Conservation (phyloP, 2,329 filamentous ascomycete genomes). For the Fusarium nygamai region DNA sequence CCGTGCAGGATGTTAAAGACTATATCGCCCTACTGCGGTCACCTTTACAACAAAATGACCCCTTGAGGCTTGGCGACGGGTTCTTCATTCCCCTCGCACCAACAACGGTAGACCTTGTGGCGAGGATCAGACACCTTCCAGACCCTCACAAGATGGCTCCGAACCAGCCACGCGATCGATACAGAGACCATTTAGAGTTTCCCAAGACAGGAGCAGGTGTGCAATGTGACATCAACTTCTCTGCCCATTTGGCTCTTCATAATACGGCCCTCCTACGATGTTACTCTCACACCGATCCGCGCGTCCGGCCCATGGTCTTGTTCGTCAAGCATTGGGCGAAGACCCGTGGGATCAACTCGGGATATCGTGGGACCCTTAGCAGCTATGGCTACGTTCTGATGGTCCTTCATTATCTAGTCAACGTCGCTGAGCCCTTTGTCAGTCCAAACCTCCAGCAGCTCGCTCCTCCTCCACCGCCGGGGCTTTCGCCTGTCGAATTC, state of each 20-base stretch:
- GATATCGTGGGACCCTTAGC: slow-evolving; percentile 85
- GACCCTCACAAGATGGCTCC: slow-evolving; percentile 61
- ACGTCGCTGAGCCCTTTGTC: slow-evolving; percentile 81
- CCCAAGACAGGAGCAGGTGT: slow-evolving; percentile 81
- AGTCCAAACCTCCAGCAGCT: slow-evolving; percentile 82
- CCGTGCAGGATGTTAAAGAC: slow-evolving; percentile 51
- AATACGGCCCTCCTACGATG: slow-evolving; percentile 86
- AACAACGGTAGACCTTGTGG: slow-evolving; percentile 48
- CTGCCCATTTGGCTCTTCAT: slow-evolving; percentile 82
- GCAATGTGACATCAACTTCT: slow-evolving; percentile 93
- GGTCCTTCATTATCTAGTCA: slow-evolving; percentile 90
- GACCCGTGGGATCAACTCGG: slow-evolving; percentile 83
- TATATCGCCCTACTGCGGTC: slow-evolving; percentile 63
- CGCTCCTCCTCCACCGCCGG: slow-evolving; percentile 54
- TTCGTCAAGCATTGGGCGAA: slow-evolving; percentile 96
- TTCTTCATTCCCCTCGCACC: slow-evolving; percentile 52
- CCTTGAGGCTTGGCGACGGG: slow-evolving; percentile 11
- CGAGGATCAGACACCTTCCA: slow-evolving; percentile 56
- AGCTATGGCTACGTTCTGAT: slow-evolving; percentile 94
- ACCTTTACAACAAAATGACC: slow-evolving; percentile 41
- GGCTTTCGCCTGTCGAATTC: slow-evolving; percentile 37
- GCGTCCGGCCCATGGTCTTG: slow-evolving; percentile 80
- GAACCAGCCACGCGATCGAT: slow-evolving; percentile 63
- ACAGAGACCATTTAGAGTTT: slow-evolving; percentile 75
- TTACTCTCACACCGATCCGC: slow-evolving; percentile 81